These are phyloP conservation scores for Chlamydomonas reinhardtii DNA, from an alignment of 163 green algal genomes.

Conservation along the genomic window DNA sequence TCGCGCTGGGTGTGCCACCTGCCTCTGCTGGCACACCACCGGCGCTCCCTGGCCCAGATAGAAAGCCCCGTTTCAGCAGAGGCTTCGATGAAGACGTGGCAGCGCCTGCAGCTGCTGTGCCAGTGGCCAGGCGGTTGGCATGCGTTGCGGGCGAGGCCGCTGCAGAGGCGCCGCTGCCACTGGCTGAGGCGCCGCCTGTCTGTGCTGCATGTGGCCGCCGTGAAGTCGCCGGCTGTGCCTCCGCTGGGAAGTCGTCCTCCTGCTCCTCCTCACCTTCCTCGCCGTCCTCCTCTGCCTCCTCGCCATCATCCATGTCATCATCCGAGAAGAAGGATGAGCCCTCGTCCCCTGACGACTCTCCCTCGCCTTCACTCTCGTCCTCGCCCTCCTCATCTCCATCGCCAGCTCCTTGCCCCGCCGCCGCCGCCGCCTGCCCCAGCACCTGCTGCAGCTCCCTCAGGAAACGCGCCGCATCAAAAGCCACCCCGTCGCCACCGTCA, in stretches of 20 bases:
- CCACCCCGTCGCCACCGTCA: slow-evolving; percentile 7
- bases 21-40: too few species aligned
- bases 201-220: not conserved
- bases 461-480: slow-evolving; percentile 49
- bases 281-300: not conserved
- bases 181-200: not conserved
- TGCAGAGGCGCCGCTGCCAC: not conserved
- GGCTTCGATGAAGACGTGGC: not conserved
- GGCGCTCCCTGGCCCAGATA: not conserved
- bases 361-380: slow-evolving; percentile 14
- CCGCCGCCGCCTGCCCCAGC: slow-evolving; percentile 17
- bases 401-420: not conserved
- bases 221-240: not conserved
- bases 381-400: not conserved
- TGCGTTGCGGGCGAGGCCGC: not conserved
- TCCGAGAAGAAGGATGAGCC: slow-evolving; percentile 71
- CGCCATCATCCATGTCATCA: slow-evolving; percentile 6
- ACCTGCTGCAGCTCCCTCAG: slow-evolving; percentile 50
- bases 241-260: not conserved
- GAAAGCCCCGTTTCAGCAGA: slow-evolving; percentile 21
- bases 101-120: not conserved
- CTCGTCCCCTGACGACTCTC: slow-evolving; percentile 53
- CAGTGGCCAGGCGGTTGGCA: not conserved
- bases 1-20: too few species aligned
- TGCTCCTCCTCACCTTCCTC: not conserved